Conservation (phyloP, 257 asterid species). For the Capsicum chinense region DNA sequence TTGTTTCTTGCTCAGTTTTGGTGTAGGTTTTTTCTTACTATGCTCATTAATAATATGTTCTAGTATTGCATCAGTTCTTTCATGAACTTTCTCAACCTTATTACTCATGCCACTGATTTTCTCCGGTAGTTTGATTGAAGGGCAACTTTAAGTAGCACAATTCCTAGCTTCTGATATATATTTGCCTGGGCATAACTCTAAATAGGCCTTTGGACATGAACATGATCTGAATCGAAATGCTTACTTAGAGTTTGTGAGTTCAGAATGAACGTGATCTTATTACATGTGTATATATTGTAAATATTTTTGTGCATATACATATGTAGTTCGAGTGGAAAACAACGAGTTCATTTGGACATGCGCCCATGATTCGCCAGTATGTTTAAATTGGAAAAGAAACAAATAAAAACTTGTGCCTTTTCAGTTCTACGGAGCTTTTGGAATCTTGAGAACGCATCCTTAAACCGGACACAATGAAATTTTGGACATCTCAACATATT, state of each 20-base stretch:
- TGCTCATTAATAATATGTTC: constrained; percentile 37
- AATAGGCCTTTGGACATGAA: not conserved
- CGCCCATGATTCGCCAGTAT: not conserved
- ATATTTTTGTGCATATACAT: too few species aligned
- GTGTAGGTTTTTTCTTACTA: not conserved
- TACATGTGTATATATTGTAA: too few species aligned
- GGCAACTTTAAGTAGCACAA: not conserved
- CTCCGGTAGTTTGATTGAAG: constrained; percentile 33
- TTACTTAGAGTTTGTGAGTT: not conserved
- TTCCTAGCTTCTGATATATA: not conserved
- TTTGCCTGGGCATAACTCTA: not conserved
- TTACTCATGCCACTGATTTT: constrained; percentile 37
- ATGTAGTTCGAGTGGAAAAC: too few species aligned
- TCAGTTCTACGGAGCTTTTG: not conserved
- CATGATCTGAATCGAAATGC: not conserved
- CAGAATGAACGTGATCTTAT: not conserved
- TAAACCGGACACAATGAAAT: not conserved
- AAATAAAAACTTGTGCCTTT: not conserved
- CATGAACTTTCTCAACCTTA: constrained; percentile 34
- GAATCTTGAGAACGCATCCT: constrained; percentile 1
- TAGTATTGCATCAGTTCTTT: constrained; percentile 33
- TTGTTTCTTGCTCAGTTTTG: not conserved
- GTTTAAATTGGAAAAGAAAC: not conserved
- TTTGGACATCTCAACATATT: not conserved
- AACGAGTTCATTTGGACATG: not conserved